Conservation (phyloP, 2,329 filamentous ascomycete genomes). For the Pseudogymnoascus sp. region DNA sequence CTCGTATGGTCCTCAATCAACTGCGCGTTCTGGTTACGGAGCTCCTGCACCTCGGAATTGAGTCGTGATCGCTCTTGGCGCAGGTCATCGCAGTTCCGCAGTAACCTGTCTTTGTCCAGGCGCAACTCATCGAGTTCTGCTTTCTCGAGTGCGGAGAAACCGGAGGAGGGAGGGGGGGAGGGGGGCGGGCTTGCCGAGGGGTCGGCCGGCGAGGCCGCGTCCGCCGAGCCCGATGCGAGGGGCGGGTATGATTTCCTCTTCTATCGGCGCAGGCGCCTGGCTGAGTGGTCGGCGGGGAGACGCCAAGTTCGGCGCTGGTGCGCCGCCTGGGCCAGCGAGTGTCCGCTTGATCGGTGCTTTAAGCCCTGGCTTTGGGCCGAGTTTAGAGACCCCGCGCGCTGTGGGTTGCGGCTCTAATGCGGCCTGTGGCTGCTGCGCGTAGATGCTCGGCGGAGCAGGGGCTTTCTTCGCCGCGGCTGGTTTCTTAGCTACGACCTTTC, state of each 20-base stretch:
- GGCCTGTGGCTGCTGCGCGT: conserved; percentile 36
- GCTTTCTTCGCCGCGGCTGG: conserved; percentile 42
- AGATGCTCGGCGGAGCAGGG: conserved; percentile 34
- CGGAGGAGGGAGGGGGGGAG: conserved; percentile 49
- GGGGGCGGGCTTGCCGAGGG: conserved; percentile 66
- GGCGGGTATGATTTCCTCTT: conserved; percentile 47
- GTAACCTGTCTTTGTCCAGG: conserved; percentile 70
- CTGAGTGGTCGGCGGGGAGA: conserved; percentile 43
- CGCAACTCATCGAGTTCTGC: conserved; percentile 90
- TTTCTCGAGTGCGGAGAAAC: conserved; percentile 70
- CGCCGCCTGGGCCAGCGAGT: conserved; percentile 40
- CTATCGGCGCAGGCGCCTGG: conserved; percentile 42
- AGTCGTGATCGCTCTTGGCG: conserved; percentile 75
- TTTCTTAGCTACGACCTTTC: conserved; percentile 37
- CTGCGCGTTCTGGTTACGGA: conserved; percentile 94
- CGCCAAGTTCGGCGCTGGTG: conserved; percentile 29
- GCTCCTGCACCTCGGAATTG: conserved; percentile 79
- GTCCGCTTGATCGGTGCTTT: conserved; percentile 54
- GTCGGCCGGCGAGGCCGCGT: conserved; percentile 74
- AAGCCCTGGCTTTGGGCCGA: conserved; percentile 50
- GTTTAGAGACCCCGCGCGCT: conserved; percentile 46
- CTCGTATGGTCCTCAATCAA: conserved; percentile 95
- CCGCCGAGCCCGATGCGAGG: conserved; percentile 40
- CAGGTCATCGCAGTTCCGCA: conserved; percentile 69
- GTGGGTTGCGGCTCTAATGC: conserved; percentile 52